Percentiles rank a stretch among this genome's conserved stretches.
Evolutionary conservation across 1,139 yeast genomes (phyloP).

Genomic region (Sugiyamaella pinicola): DNA sequence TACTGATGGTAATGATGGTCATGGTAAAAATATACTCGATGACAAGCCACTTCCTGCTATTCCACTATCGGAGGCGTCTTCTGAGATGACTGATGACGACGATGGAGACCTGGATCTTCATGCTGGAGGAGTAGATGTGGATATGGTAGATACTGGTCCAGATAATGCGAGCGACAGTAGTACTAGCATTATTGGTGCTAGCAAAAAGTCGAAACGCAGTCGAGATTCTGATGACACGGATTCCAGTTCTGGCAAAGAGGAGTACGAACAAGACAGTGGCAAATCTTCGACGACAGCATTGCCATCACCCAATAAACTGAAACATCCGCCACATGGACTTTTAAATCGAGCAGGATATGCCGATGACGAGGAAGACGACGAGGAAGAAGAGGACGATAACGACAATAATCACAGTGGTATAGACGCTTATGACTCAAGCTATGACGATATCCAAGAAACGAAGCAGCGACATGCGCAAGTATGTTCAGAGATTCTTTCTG

Average conservation of each 20-base stretch:
- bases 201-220: not conserved
- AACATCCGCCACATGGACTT: slow-evolving; percentile 3
- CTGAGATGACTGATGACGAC: slow-evolving; percentile 13
- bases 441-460: slow-evolving; percentile 36
- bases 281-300: not conserved
- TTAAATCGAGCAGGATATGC: slow-evolving; percentile 11
- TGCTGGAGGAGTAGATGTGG: slow-evolving; percentile 9
- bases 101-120: slow-evolving; percentile 17
- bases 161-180: not conserved
- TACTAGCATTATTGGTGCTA: not conserved
- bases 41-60: slow-evolving; percentile 13
- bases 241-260: slow-evolving; percentile 25
- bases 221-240: slow-evolving; percentile 5
- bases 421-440: slow-evolving; percentile 36
- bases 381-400: slow-evolving; percentile 35
- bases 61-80: slow-evolving; percentile 2
- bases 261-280: slow-evolving; percentile 32
- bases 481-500: slow-evolving; percentile 86
- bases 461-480: slow-evolving; percentile 73
- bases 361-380: slow-evolving; percentile 28
- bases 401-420: slow-evolving; percentile 31
- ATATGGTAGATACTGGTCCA: slow-evolving; percentile 5
- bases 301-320: slow-evolving; percentile 11
- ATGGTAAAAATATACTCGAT: slow-evolving; percentile 1
- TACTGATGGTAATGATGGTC: not conserved